Base-by-base conservation (phyloP, 2,329 filamentous ascomycete genomes). In the Pseudogymnoascus sp. region DNA sequence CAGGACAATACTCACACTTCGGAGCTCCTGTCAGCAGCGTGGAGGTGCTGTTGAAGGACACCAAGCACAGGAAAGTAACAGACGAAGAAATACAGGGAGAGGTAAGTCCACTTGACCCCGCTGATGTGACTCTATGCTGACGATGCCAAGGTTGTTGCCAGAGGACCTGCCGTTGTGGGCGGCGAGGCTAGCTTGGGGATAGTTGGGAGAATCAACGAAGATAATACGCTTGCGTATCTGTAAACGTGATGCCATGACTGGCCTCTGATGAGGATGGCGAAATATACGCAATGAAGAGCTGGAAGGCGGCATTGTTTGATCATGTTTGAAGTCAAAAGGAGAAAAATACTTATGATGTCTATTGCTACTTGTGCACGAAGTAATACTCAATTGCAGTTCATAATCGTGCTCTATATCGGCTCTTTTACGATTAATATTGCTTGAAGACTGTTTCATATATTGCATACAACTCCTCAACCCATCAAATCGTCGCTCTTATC, bases 11-110 rank as follows among this genome's bases (percentile, higher is more conserved):
- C 60, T 78, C 79, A 9, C 92, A 96, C 73, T 96, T 97, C 70
- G 94, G 94, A 2, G 80, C 88, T 8, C 92, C 93, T 2, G 71
- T 94, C 39, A 90, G 88, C 65, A 88, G 86, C 67, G 82, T 93
- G 1, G 93, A 97, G 76, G 73, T 97, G 38, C 82, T 89, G 69
- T 72, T 96, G 63, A 82, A 80, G 67, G 87, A 91, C 70, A 84
- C 77, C 33, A 77, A 76, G 4, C 74, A 76, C 35, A 76, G 83
- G 64, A 86, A 84, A 73, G 87, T 86, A 2, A 86, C 82, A 0
- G 86, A 90, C 65, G 79, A 84, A 8, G 76, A 76, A 64, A 78
- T 80, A 41, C 75, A 81, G 64, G 88, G 88, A 71, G 81, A 88
- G 77, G 86, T 88, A 76, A 73, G 83, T 70, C 38, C 33, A 8